Percentiles rank a stretch among this genome's conserved stretches.
Conservation (phyloP, 768 basidiomycete species). For the Panellus pusillus region DNA sequence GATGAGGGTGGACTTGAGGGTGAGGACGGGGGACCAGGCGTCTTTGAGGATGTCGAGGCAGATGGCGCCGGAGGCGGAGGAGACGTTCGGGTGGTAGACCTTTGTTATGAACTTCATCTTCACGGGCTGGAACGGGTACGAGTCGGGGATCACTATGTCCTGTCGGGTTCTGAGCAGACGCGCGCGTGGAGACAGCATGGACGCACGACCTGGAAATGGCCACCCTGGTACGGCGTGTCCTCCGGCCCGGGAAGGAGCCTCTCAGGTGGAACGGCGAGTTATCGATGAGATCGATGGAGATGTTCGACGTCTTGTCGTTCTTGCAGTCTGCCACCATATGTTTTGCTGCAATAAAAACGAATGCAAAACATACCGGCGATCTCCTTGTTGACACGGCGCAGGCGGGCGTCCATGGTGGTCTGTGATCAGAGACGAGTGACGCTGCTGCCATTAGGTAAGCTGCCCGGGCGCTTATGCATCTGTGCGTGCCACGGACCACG, state of each 20-base stretch:
- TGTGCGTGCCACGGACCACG: too few relatives aligned
- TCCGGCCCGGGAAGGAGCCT: conserved; percentile 92
- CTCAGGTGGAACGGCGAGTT: conserved; percentile 90
- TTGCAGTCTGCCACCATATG: conserved; percentile 68
- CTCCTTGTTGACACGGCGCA: conserved; percentile 92
- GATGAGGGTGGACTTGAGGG: conserved; percentile 94
- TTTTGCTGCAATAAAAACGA: too few relatives aligned
- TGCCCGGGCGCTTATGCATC: too few relatives aligned
- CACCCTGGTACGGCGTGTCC: conserved; percentile 92
- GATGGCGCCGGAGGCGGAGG: conserved; percentile 91
- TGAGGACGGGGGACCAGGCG: conserved; percentile 94
- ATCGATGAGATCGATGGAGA: conserved; percentile 84
- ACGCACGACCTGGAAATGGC: conserved; percentile 86
- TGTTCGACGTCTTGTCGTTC: conserved; percentile 88
- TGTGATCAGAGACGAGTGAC: too few relatives aligned
- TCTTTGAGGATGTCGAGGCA: conserved; percentile 88
- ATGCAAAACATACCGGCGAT: too few relatives aligned
- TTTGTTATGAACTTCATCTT: conserved; percentile 99
- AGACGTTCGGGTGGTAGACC: conserved; percentile 95
- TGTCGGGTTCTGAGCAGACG: conserved; percentile 7
- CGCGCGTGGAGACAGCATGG: conserved; percentile 14
- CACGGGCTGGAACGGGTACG: conserved; percentile 90
- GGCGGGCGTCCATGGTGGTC: conserved; percentile 69
- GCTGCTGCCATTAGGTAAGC: too few relatives aligned
- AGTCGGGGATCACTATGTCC: conserved; percentile 90